These are phyloP conservation scores for Apiospora aurea DNA, from an alignment of 2,329 filamentous ascomycete genomes.

Conservation along the genomic window DNA sequence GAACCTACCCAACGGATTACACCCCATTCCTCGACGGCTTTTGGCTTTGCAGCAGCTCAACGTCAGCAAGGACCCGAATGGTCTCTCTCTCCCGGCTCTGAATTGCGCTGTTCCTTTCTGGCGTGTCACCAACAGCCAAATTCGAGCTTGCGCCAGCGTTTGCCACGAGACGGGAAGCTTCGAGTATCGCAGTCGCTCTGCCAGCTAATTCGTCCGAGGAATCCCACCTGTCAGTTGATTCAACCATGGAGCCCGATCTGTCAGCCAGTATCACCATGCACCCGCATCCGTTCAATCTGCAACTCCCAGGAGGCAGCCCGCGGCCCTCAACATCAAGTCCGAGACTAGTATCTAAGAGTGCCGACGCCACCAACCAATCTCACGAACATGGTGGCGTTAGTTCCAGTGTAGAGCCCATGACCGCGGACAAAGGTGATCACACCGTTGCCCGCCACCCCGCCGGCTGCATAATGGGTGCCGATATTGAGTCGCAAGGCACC, in stretches of 20 bases:
- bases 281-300: conserved; percentile 52
- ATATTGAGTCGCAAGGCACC: conserved; percentile 52
- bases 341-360: conserved; percentile 24
- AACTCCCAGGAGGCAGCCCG: conserved; percentile 41
- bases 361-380: conserved; percentile 47
- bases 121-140: background rate
- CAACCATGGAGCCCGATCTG: conserved; percentile 50
- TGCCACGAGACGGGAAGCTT: background rate
- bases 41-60: background rate
- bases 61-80: background rate
- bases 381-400: conserved; percentile 46
- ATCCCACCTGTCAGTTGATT: background rate
- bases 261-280: conserved; percentile 52
- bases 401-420: conserved; percentile 41
- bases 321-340: conserved; percentile 35
- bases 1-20: conserved; percentile 2
- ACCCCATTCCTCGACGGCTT: background rate
- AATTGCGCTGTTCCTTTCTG: no score
- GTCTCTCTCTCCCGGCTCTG: background rate
- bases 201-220: background rate
- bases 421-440: conserved; percentile 42
- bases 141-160: background rate
- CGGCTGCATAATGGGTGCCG: conserved; percentile 38
- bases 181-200: background rate
- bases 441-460: conserved; percentile 53